Percentiles rank a stretch among this genome's conserved stretches.
Evolutionary conservation across 2,329 filamentous ascomycete genomes (phyloP).

Genomic region (Penicillium nordicum): DNA sequence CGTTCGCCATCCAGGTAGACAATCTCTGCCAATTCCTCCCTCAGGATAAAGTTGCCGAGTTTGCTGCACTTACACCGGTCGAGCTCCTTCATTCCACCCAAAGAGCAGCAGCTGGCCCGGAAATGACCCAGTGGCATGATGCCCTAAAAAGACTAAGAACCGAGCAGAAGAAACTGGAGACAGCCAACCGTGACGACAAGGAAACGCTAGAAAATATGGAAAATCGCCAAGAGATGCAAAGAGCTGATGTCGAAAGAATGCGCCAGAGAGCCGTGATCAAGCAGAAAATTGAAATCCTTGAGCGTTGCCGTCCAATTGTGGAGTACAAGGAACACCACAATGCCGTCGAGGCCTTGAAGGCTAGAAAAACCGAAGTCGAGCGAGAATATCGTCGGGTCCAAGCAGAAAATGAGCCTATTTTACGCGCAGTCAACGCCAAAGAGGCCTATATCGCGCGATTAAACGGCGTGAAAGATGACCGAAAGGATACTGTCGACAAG

Average conservation of each 20-base stretch:
- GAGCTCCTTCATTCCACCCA: slow-evolving; percentile 83
- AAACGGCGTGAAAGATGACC: slow-evolving; percentile 53
- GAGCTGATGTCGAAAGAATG: slow-evolving; percentile 78
- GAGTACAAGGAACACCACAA: slow-evolving; percentile 58
- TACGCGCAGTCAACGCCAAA: slow-evolving; percentile 68
- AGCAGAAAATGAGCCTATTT: slow-evolving; percentile 61
- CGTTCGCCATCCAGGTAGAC: slow-evolving; percentile 88
- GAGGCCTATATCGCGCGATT: slow-evolving; percentile 60
- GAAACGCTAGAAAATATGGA: slow-evolving; percentile 67
- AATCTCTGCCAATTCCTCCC: slow-evolving; percentile 97
- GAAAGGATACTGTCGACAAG: slow-evolving; percentile 53
- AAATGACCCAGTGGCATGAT: slow-evolving; percentile 77
- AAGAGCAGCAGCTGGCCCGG: slow-evolving; percentile 75
- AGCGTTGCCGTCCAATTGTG: slow-evolving; percentile 63
- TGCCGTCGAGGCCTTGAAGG: slow-evolving; percentile 53
- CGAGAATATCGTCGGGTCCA: slow-evolving; percentile 60
- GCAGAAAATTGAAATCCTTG: slow-evolving; percentile 61
- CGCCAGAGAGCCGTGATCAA: slow-evolving; percentile 69
- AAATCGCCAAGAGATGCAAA: slow-evolving; percentile 67
- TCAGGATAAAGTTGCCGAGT: slow-evolving; percentile 93
- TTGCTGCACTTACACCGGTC: slow-evolving; percentile 76
- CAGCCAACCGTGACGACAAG: slow-evolving; percentile 55
- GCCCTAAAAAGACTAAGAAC: slow-evolving; percentile 67
- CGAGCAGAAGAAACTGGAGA: slow-evolving; percentile 63
- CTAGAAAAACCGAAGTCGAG: slow-evolving; percentile 53